Percentiles rank a stretch among this genome's conserved stretches.
These are phyloP conservation scores for Mucor lusitanicus DNA, from an alignment of 371 early-diverging fungal genomes.

Conservation along the genomic window DNA sequence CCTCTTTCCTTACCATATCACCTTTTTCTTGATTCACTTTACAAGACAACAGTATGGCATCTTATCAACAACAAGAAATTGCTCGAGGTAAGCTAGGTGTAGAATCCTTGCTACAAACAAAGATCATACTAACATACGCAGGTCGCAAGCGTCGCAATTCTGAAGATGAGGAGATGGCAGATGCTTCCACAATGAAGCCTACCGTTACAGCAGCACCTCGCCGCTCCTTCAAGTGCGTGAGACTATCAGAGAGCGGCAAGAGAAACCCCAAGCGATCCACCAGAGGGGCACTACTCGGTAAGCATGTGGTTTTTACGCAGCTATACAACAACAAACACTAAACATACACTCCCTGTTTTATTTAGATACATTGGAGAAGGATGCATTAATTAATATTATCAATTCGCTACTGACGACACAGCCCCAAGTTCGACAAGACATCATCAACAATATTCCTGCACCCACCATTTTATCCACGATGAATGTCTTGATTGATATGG, in stretches of 20 bases:
- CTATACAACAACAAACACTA: background rate
- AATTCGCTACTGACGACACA: slow-evolving; percentile 70
- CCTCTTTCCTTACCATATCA: background rate
- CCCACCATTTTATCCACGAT: slow-evolving; percentile 85
- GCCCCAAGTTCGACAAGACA: slow-evolving; percentile 70
- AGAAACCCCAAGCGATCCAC: slow-evolving; percentile 33
- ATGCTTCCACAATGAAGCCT: slow-evolving; percentile 1
- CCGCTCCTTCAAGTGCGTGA: slow-evolving; percentile 11
- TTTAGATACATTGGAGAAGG: slow-evolving; percentile 68
- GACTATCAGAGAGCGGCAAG: slow-evolving; percentile 22
- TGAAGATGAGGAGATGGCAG: slow-evolving; percentile 54
- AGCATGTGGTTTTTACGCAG: background rate
- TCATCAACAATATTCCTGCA: slow-evolving; percentile 79
- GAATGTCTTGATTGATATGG: slow-evolving; percentile 64
- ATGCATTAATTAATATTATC: slow-evolving; percentile 76
- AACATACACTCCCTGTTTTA: background rate
- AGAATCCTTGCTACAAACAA: background rate
- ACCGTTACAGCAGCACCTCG: slow-evolving; percentile 11
- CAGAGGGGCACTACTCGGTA: slow-evolving; percentile 38
- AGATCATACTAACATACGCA: background rate
- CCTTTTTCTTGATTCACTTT: background rate
- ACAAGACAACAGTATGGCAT: background rate
- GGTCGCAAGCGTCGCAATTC: slow-evolving; percentile 47
- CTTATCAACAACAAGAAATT: slow-evolving; percentile 4
- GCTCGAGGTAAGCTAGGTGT: slow-evolving; percentile 1